Percentiles rank a stretch among this genome's conserved stretches.
Conservation (phyloP, 176 grass and related monocot species). For the Canna indica region DNA sequence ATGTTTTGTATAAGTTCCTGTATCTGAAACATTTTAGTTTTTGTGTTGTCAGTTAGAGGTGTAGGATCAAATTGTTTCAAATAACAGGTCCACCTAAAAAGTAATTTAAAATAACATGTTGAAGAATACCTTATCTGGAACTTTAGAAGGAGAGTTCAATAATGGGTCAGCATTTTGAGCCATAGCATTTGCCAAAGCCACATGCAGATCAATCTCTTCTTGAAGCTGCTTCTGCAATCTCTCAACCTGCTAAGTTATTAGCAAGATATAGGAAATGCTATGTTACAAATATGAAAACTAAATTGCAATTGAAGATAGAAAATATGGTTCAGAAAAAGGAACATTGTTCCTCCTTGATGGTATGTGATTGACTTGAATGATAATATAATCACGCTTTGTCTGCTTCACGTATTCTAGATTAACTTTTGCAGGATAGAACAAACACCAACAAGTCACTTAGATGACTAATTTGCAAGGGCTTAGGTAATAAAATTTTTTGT, state of each 20-base stretch:
- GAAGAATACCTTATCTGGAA: conserved; percentile 56
- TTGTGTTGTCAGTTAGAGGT: not conserved
- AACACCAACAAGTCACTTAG: too few species aligned
- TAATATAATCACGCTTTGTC: not conserved
- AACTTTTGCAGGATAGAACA: not conserved
- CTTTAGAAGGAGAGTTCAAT: conserved; percentile 45
- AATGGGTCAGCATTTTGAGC: conserved; percentile 28
- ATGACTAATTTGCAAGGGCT: too few species aligned
- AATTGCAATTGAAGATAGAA: not conserved
- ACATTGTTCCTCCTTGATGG: not conserved
- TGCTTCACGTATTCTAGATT: not conserved
- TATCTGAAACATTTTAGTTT: conserved; percentile 26
- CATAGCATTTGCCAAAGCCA: conserved; percentile 56
- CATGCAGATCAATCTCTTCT: conserved; percentile 73
- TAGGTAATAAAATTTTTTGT: too few species aligned
- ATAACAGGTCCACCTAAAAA: not conserved
- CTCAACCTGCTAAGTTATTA: conserved; percentile 41
- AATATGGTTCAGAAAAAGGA: not conserved
- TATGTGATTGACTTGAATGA: not conserved
- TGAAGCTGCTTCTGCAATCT: conserved; percentile 76
- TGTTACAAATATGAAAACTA: not conserved
- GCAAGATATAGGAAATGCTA: not conserved
- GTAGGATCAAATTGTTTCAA: not conserved
- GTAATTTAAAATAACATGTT: not conserved
- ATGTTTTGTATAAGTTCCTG: conserved; percentile 70